These are phyloP conservation scores for Cryptosporidium sp. DNA, from an alignment of 169 alveolate genomes.

Conservation along the genomic window DNA sequence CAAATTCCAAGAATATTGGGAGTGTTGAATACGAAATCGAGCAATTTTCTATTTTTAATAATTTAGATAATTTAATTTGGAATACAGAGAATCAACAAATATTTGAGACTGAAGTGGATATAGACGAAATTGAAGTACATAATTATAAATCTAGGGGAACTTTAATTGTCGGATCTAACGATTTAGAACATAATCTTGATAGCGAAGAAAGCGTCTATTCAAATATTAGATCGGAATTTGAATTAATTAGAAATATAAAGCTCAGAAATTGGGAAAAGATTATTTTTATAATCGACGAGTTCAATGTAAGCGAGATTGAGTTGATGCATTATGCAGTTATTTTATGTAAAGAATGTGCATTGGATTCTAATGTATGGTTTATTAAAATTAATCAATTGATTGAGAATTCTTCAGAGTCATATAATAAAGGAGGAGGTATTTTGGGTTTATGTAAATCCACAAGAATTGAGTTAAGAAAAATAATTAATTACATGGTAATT, in stretches of 20 bases:
- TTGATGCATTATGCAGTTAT: conserved; percentile 17
- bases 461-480: conserved; percentile 48
- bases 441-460: conserved; percentile 49
- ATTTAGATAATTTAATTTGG: conserved; percentile 12
- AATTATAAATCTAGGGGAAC: neutral
- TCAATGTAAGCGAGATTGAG: conserved; percentile 21
- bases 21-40: neutral
- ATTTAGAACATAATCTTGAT: neutral
- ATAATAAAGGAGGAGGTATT: conserved; percentile 27
- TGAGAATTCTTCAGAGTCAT: neutral
- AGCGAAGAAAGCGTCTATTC: neutral
- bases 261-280: neutral
- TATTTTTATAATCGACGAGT: conserved; percentile 12
- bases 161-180: neutral
- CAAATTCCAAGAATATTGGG: neutral
- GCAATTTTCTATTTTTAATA: neutral
- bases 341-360: neutral
- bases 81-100: conserved; percentile 6
- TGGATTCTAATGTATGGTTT: conserved; percentile 31
- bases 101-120: conserved; percentile 1
- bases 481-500: conserved; percentile 11
- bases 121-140: neutral
- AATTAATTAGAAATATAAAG: neutral
- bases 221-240: conserved; percentile 1
- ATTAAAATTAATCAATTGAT: neutral